Percentiles rank a stretch among this genome's conserved stretches.
phyloP scores from a whole-genome alignment of 2,329 filamentous ascomycete genomes.

The Paecilomyces sp. region DNA sequence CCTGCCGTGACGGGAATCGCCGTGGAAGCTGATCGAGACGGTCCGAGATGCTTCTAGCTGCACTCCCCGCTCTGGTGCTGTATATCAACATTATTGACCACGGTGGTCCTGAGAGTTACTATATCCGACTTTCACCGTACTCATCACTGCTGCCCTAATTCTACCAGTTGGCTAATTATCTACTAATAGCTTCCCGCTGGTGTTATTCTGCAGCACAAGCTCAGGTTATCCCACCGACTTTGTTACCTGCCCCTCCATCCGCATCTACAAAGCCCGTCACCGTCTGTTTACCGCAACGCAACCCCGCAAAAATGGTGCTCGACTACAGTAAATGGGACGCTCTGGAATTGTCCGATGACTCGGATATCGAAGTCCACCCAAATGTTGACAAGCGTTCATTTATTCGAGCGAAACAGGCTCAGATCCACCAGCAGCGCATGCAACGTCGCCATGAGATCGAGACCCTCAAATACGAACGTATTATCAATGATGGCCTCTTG shows the following conservation, averaged over 20 bases:
- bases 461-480: constrained; percentile 79
- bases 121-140: neutral
- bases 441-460: constrained; percentile 84
- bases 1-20: constrained; percentile 5
- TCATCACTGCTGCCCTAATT: neutral
- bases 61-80: neutral
- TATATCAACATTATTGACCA: neutral
- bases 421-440: constrained; percentile 87
- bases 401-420: constrained; percentile 94
- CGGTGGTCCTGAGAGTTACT: neutral
- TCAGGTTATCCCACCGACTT: constrained; percentile 8
- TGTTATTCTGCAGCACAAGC: neutral
- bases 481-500: constrained; percentile 87
- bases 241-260: constrained; percentile 11
- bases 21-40: constrained; percentile 24
- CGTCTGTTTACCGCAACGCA: constrained; percentile 4
- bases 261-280: constrained; percentile 12
- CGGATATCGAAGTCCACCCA: constrained; percentile 94
- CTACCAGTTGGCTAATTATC: neutral
- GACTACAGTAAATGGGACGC: constrained; percentile 65
- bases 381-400: constrained; percentile 99
- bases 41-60: constrained; percentile 3
- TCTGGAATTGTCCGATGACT: constrained; percentile 95
- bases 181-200: neutral
- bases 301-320: constrained; percentile 42